Evolutionary conservation across 2,329 filamentous ascomycete species (phyloP).

Genomic region (Ilyonectria mors-panacis): DNA sequence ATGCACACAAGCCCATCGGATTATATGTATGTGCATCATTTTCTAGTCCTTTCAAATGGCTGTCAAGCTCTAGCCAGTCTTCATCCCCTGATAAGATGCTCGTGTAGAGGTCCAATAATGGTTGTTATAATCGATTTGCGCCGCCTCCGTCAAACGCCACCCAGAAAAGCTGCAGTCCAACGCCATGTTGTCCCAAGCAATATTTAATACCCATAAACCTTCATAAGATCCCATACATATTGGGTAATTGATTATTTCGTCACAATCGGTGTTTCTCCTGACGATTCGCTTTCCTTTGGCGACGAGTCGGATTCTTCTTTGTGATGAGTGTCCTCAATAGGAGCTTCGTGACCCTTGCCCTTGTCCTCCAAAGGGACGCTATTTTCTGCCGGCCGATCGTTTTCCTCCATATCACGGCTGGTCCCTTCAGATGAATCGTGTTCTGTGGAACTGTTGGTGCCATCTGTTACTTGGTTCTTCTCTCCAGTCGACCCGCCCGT

Average conservation of each 20-base stretch:
- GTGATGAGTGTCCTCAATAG: neutral
- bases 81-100: neutral
- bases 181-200: slow-evolving; percentile 18
- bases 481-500: too few relatives aligned
- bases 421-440: neutral
- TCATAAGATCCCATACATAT: slow-evolving; percentile 5
- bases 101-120: neutral
- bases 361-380: neutral
- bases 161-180: slow-evolving; percentile 12
- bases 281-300: slow-evolving; percentile 10
- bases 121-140: neutral
- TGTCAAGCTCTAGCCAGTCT: neutral
- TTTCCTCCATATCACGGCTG: neutral
- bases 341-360: neutral
- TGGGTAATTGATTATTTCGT: neutral
- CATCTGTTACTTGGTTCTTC: neutral
- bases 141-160: slow-evolving; percentile 5
- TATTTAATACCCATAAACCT: slow-evolving; percentile 9
- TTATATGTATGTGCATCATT: neutral
- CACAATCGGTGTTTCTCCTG: neutral
- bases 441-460: neutral
- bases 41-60: slow-evolving; percentile 1
- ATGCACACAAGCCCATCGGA: slow-evolving; percentile 2
- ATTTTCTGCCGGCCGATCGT: neutral
- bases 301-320: neutral